Evolutionary conservation across 345 rosid species (phyloP).

Genomic region (Psidium friedrichsthalianum): DNA sequence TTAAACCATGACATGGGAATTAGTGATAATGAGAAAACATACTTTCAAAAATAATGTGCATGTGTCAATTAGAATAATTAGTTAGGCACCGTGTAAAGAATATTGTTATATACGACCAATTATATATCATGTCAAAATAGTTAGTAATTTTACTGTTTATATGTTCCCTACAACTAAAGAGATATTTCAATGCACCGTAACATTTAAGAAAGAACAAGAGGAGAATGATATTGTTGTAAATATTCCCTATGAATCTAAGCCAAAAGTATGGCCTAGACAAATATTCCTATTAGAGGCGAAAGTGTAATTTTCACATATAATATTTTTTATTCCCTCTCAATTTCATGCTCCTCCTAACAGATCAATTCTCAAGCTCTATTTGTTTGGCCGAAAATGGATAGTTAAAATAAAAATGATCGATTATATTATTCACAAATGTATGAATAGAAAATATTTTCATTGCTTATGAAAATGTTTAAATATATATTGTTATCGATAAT

Average conservation of each 20-base stretch:
- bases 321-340: neutral
- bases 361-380: neutral
- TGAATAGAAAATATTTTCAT: too few relatives aligned
- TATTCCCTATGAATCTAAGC: neutral
- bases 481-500: too few relatives aligned
- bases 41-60: too few relatives aligned
- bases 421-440: too few relatives aligned
- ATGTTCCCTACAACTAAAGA: neutral
- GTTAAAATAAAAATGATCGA: too few relatives aligned
- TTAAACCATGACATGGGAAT: neutral
- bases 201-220: neutral
- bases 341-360: neutral
- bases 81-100: neutral
- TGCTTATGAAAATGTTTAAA: too few relatives aligned
- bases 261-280: neutral
- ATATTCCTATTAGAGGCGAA: neutral
- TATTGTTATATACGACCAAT: neutral
- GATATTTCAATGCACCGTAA: neutral
- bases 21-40: neutral
- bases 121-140: neutral
- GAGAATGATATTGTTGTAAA: neutral
- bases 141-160: neutral
- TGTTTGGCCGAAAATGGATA: too few relatives aligned
- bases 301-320: neutral
- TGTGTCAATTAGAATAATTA: neutral